A percentile compares a stretch with the other conserved stretches of the same genome.
phyloP scores from a whole-genome alignment of 2,329 filamentous ascomycete genomes.

The Zalaria sp. region DNA sequence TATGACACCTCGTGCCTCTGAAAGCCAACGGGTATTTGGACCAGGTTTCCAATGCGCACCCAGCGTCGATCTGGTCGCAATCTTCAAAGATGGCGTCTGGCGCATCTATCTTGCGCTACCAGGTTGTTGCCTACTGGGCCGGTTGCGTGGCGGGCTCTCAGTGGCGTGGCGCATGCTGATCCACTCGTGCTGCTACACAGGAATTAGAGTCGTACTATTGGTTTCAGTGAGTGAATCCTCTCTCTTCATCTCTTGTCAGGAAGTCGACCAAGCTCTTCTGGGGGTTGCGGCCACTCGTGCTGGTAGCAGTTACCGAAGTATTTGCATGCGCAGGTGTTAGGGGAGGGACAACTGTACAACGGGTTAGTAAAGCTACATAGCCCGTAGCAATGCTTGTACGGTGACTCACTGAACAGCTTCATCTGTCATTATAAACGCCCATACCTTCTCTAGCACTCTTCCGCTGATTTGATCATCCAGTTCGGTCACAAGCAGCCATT shows the following conservation, averaged over 20 bases:
- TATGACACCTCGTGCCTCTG: too few species aligned
- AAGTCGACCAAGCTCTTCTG: slow-evolving; percentile 15
- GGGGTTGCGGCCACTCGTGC: neutral
- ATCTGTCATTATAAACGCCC: neutral
- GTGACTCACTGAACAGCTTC: slow-evolving; percentile 1
- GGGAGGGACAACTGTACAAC: neutral
- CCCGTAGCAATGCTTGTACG: neutral
- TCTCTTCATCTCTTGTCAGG: slow-evolving; percentile 2
- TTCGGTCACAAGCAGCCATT: slow-evolving; percentile 38
- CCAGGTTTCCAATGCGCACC: too few species aligned
- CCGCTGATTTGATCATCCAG: slow-evolving; percentile 1
- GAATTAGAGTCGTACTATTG: too few species aligned
- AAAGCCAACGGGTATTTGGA: too few species aligned
- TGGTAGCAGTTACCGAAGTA: neutral
- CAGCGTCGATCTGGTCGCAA: too few species aligned
- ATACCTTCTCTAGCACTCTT: slow-evolving; percentile 1
- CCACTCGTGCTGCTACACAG: too few species aligned
- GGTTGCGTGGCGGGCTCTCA: too few species aligned
- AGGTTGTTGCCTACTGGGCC: too few species aligned
- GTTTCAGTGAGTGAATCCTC: too few species aligned
- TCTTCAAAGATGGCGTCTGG: too few species aligned
- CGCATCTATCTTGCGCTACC: too few species aligned
- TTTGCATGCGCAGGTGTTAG: neutral
- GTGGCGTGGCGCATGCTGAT: too few species aligned
- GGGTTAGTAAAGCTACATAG: neutral